A percentile compares a stretch with the other conserved stretches of the same genome.
Conservation (phyloP, 2,329 filamentous ascomycete genomes). For the Aspergillus sp. region DNA sequence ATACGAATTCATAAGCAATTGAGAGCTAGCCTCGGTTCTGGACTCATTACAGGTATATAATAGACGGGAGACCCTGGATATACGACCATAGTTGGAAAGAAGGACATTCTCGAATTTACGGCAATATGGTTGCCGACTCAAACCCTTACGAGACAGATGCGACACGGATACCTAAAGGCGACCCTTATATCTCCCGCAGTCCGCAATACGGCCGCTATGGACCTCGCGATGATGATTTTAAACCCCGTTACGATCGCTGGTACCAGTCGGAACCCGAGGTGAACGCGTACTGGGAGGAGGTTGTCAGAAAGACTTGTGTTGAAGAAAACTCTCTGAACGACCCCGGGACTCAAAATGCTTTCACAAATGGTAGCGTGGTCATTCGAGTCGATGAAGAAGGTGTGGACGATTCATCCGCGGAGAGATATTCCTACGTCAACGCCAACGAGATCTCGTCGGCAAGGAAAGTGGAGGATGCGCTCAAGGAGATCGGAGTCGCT, state of each 20-base stretch:
- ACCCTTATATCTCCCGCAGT: slow-evolving; percentile 27
- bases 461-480: slow-evolving; percentile 26
- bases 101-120: slow-evolving; percentile 10
- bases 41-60: neutral
- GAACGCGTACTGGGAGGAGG: slow-evolving; percentile 29
- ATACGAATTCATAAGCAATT: neutral
- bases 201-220: slow-evolving; percentile 30
- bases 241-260: slow-evolving; percentile 27
- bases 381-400: slow-evolving; percentile 29
- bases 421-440: slow-evolving; percentile 28
- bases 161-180: slow-evolving; percentile 24
- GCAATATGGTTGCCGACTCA: slow-evolving; percentile 13
- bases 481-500: slow-evolving; percentile 26
- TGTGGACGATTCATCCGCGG: slow-evolving; percentile 19
- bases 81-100: neutral
- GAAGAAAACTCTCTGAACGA: slow-evolving; percentile 26
- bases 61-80: neutral
- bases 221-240: slow-evolving; percentile 29
- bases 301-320: slow-evolving; percentile 25
- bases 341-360: slow-evolving; percentile 26
- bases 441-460: slow-evolving; percentile 32
- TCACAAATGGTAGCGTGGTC: slow-evolving; percentile 30
- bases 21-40: slow-evolving; percentile 3
- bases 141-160: slow-evolving; percentile 32
- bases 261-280: slow-evolving; percentile 23